Conservation (phyloP, 305 asterid species). For the Salvia sclarea region DNA sequence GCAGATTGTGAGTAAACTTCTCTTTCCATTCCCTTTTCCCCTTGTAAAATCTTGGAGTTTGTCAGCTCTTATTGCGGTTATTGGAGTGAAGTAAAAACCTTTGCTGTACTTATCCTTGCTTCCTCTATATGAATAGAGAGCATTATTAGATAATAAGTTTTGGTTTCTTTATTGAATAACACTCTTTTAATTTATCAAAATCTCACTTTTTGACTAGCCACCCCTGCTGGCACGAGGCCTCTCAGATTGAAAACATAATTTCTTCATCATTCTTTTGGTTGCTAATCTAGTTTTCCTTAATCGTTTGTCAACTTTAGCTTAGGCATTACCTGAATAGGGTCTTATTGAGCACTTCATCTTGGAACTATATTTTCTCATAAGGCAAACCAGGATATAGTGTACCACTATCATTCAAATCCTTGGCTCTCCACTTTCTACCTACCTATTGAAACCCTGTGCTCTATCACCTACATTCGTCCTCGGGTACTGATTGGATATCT, state of each 20-base stretch:
- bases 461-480: conserved; percentile 21
- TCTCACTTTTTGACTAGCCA: not conserved
- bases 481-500: conserved; percentile 22
- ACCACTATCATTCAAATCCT: conserved; percentile 5
- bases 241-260: not conserved
- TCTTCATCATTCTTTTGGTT: conserved; percentile 21
- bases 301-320: not conserved
- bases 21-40: not conserved
- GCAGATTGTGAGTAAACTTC: conserved; percentile 71
- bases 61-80: not conserved
- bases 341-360: conserved; percentile 7
- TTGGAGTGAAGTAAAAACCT: not conserved
- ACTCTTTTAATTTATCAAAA: not conserved
- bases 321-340: conserved; percentile 9
- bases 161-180: not conserved
- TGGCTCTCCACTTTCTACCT: not conserved
- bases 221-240: not conserved
- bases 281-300: not conserved
- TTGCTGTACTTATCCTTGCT: not conserved
- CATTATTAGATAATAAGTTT: not conserved
- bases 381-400: not conserved
- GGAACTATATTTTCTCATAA: not conserved
- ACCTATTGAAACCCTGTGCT: not conserved
- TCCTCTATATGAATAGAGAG: not conserved
- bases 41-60: not conserved